These are phyloP conservation scores for Blastocystis sp. DNA, from an alignment of 352 stramenopile genomes.

Conservation along the genomic window DNA sequence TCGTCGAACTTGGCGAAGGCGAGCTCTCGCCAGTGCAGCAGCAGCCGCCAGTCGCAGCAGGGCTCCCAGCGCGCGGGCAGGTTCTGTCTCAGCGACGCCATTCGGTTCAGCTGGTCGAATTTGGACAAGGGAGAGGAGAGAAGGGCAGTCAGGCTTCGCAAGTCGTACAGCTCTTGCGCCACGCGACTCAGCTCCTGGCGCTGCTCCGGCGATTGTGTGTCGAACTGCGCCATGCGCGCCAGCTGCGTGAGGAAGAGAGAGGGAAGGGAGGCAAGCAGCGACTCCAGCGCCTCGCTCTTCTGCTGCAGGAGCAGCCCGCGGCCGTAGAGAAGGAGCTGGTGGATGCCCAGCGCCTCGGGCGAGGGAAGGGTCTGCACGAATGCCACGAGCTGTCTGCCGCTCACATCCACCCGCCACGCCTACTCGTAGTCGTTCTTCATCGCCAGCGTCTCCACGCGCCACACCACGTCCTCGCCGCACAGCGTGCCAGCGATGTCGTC, in stretches of 20 bases:
- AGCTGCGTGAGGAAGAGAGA: neutral
- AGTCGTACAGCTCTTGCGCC: neutral
- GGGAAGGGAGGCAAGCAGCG: neutral
- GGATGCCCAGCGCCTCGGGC: neutral
- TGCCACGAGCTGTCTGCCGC: neutral
- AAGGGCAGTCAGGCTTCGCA: neutral
- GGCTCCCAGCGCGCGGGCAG: neutral
- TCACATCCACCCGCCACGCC: neutral
- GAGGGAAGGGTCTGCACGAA: neutral
- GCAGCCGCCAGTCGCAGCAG: neutral
- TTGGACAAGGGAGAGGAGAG: neutral
- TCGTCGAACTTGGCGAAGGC: slow-evolving; percentile 4
- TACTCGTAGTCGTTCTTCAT: neutral
- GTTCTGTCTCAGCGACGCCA: slow-evolving; percentile 16
- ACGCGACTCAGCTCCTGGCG: neutral
- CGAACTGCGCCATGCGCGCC: no score
- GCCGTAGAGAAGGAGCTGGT: neutral
- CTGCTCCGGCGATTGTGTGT: neutral
- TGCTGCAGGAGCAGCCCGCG: neutral
- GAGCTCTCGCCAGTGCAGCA: neutral
- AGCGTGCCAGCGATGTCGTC: neutral
- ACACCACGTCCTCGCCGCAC: neutral
- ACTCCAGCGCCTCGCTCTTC: neutral
- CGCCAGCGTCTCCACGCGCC: neutral
- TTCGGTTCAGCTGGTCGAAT: neutral